phyloP scores from a whole-genome alignment of 805 yeast genomes.

The Kodamaea laetipori region DNA sequence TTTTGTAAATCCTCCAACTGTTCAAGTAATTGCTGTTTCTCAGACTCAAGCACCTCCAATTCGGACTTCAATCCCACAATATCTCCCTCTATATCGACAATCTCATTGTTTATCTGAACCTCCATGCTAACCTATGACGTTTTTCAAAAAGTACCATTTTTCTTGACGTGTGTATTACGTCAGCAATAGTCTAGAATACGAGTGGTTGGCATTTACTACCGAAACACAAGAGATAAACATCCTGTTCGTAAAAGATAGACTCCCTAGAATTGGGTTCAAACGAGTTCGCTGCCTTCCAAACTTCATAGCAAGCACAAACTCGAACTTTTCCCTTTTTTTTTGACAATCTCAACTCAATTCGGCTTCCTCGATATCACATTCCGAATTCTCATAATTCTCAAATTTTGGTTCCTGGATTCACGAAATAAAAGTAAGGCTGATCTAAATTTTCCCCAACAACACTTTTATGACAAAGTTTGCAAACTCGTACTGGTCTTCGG shows the following conservation, averaged over 20 bases:
- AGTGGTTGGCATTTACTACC: too few relatives aligned
- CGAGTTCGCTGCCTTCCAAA: too few relatives aligned
- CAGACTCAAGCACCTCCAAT: constrained; percentile 16
- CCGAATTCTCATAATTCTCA: too few relatives aligned
- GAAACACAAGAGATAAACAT: too few relatives aligned
- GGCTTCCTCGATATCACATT: too few relatives aligned
- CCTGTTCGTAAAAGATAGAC: too few relatives aligned
- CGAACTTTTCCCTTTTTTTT: too few relatives aligned
- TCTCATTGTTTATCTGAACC: constrained; percentile 15
- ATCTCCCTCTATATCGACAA: constrained; percentile 22
- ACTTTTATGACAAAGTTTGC: constrained; percentile 24
- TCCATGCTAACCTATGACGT: constrained; percentile 2
- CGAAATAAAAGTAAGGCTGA: background rate
- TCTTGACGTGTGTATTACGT: background rate
- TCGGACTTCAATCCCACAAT: constrained; percentile 23
- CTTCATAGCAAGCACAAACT: too few relatives aligned
- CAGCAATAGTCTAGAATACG: too few relatives aligned
- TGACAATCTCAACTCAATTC: too few relatives aligned
- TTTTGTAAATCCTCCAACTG: constrained; percentile 6
- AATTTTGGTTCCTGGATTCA: background rate
- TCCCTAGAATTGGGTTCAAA: too few relatives aligned
- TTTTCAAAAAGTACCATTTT: too few relatives aligned
- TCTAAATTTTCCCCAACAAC: constrained; percentile 5
- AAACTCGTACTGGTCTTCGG: constrained; percentile 46
- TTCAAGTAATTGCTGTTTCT: background rate